These are phyloP conservation scores for Ustulina deusta DNA, from an alignment of 2,329 filamentous ascomycete species.

Conservation along the genomic window DNA sequence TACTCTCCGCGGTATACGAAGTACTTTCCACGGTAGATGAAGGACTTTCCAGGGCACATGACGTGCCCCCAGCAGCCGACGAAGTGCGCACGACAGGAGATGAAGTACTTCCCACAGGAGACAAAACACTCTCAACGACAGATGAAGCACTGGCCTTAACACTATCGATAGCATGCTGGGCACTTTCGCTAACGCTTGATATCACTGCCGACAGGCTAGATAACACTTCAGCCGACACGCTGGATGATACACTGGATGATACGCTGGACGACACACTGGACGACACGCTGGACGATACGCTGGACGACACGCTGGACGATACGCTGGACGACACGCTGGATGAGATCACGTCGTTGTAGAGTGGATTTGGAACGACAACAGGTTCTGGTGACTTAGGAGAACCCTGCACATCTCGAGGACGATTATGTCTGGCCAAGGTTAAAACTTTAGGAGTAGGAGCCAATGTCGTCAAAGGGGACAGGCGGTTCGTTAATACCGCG, in stretches of 20 bases:
- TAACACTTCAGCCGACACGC: not conserved
- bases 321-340: slow-evolving; percentile 4
- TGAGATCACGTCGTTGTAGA: not conserved
- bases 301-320: no score
- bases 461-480: not conserved
- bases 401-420: not conserved
- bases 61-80: not conserved
- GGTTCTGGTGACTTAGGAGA: not conserved
- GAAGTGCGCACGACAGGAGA: slow-evolving; percentile 4
- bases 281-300: no score
- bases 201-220: not conserved
- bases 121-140: not conserved
- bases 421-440: not conserved
- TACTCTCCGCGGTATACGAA: not conserved
- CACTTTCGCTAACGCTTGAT: slow-evolving; percentile 24
- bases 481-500: not conserved
- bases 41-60: not conserved
- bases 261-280: no score
- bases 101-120: slow-evolving; percentile 1
- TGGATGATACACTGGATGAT: not conserved
- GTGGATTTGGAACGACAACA: not conserved
- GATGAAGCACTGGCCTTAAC: slow-evolving; percentile 27
- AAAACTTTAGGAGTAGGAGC: not conserved
- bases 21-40: slow-evolving; percentile 1
- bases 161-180: slow-evolving; percentile 26